Evolutionary conservation across 129 eudicot species (phyloP).

Genomic region (Gnaphalium uliginosum): DNA sequence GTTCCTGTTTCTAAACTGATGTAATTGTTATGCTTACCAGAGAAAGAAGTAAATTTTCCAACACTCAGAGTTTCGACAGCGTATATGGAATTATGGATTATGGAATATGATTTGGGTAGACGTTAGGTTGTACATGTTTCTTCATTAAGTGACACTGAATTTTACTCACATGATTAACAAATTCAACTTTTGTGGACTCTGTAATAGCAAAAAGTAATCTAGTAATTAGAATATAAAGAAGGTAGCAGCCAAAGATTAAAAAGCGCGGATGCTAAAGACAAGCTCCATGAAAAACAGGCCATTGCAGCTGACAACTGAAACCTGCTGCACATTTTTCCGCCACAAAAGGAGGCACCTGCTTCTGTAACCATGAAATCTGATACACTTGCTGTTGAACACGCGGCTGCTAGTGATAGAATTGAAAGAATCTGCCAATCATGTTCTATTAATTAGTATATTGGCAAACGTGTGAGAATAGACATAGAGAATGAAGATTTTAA

Average conservation of each 20-base stretch:
- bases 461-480: not conserved
- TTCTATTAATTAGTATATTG: not conserved
- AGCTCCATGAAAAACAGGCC: slow-evolving; percentile 86
- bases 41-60: too few relatives aligned
- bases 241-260: slow-evolving; percentile 82
- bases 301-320: slow-evolving; percentile 80
- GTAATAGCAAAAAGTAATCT: not conserved
- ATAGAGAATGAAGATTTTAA: not conserved
- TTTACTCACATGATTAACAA: not conserved
- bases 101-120: too few relatives aligned
- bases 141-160: too few relatives aligned
- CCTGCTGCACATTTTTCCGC: slow-evolving; percentile 53
- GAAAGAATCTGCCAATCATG: slow-evolving; percentile 54
- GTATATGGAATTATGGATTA: too few relatives aligned
- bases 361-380: slow-evolving; percentile 51
- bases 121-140: too few relatives aligned
- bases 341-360: slow-evolving; percentile 52
- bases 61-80: too few relatives aligned
- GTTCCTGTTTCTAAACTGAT: not conserved
- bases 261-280: slow-evolving; percentile 68
- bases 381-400: slow-evolving; percentile 81
- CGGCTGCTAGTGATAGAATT: slow-evolving; percentile 75
- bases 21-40: not conserved
- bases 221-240: slow-evolving; percentile 27
- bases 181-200: slow-evolving; percentile 16